These are phyloP conservation scores for Coniella lustricola DNA, from an alignment of 2,329 filamentous ascomycete genomes.

Conservation along the genomic window DNA sequence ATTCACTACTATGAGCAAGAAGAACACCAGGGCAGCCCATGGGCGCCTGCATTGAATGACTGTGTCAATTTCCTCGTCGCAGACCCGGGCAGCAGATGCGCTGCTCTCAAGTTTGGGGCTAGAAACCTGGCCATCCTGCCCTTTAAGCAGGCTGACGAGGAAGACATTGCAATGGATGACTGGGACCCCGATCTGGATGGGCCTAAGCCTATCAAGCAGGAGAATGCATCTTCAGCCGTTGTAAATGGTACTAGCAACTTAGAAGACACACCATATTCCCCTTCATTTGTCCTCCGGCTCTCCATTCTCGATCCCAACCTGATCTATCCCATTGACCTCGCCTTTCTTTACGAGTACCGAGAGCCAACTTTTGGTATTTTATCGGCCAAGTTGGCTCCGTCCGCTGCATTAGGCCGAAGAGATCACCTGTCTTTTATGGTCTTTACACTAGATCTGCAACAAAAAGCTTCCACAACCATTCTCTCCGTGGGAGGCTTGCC, in stretches of 20 bases:
- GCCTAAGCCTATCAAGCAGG: constrained; percentile 45
- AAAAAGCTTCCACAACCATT: constrained; percentile 87
- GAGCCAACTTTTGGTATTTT: constrained; percentile 96
- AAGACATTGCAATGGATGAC: constrained; percentile 81
- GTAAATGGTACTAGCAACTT: constrained; percentile 38
- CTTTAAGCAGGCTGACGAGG: constrained; percentile 74
- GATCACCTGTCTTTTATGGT: constrained; percentile 88
- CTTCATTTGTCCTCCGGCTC: constrained; percentile 89
- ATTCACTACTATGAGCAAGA: constrained; percentile 98
- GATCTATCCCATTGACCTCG: constrained; percentile 82
- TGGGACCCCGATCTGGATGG: constrained; percentile 79
- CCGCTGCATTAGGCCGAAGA: constrained; percentile 72
- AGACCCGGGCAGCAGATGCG: constrained; percentile 88
- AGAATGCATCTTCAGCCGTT: constrained; percentile 31
- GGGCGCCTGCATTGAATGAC: constrained; percentile 67
- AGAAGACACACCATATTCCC: constrained; percentile 69
- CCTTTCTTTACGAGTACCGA: constrained; percentile 93
- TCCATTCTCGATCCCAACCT: constrained; percentile 82
- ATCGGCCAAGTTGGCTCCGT: constrained; percentile 66
- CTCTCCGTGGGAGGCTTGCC: constrained; percentile 80
- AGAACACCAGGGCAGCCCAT: constrained; percentile 74
- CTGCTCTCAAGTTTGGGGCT: constrained; percentile 84
- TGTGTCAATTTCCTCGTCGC: constrained; percentile 77
- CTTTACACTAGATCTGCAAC: constrained; percentile 89
- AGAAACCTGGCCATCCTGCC: constrained; percentile 89